Evolutionary conservation across 345 rosid species (phyloP).

Genomic region (Populus tremula): DNA sequence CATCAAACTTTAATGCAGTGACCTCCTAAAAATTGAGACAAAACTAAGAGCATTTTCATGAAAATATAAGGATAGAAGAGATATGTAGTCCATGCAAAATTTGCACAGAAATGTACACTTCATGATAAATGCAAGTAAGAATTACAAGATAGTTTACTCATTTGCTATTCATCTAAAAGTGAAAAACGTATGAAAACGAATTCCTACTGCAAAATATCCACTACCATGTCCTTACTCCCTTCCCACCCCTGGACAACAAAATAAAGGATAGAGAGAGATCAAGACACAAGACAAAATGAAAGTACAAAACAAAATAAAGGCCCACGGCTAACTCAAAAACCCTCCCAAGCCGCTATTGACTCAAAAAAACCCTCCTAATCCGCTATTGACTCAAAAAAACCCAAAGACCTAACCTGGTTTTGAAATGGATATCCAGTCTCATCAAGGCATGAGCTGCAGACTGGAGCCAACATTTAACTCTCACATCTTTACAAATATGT

Average conservation of each 20-base stretch:
- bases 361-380: neutral
- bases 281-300: neutral
- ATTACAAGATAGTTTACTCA: too few species aligned
- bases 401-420: too few species aligned
- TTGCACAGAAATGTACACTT: neutral
- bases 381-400: neutral
- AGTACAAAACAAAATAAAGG: neutral
- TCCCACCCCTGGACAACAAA: too few species aligned
- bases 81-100: neutral
- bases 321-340: neutral
- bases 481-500: neutral
- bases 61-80: neutral
- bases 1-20: conserved; percentile 82
- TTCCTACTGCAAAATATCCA: too few species aligned
- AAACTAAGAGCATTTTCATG: neutral
- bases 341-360: neutral
- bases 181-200: too few species aligned
- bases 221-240: too few species aligned
- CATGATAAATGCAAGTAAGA: too few species aligned
- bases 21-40: conserved; percentile 58
- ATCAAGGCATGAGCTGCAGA: neutral
- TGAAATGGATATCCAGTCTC: neutral
- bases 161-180: too few species aligned
- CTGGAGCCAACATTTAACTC: neutral
- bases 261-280: too few species aligned